Percentiles rank a stretch among this genome's conserved stretches.
These are phyloP conservation scores for Macroventuria anomochaeta DNA, from an alignment of 2,329 filamentous ascomycete species.

Conservation along the genomic window DNA sequence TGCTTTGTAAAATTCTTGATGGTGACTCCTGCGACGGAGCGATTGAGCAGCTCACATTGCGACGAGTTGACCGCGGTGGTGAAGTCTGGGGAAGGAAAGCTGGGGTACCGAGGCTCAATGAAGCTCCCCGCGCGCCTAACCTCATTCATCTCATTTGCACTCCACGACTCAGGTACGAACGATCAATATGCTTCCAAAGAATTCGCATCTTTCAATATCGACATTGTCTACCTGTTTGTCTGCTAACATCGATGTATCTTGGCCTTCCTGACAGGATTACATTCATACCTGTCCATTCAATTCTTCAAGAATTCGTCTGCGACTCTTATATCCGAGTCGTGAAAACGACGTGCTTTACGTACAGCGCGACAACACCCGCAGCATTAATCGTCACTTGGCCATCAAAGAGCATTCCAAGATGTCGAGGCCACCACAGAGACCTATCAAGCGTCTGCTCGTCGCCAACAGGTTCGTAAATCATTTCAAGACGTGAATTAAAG, in stretches of 20 bases:
- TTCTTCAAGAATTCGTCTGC: too few species aligned
- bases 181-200: neutral
- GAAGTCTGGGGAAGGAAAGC: slow-evolving; percentile 25
- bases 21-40: slow-evolving; percentile 28
- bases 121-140: slow-evolving; percentile 28
- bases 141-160: slow-evolving; percentile 7
- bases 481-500: neutral
- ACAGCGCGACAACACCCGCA: too few species aligned
- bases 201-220: neutral
- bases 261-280: too few species aligned
- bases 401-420: too few species aligned
- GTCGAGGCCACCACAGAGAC: slow-evolving; percentile 34
- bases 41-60: slow-evolving; percentile 27
- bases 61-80: slow-evolving; percentile 8
- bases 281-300: too few species aligned
- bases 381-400: too few species aligned
- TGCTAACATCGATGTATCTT: too few species aligned
- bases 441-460: slow-evolving; percentile 60
- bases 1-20: too few species aligned
- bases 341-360: too few species aligned
- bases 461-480: slow-evolving; percentile 57
- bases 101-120: slow-evolving; percentile 39
- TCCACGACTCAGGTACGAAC: neutral
- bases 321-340: too few species aligned
- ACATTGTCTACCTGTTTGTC: neutral